Evolutionary conservation across 805 yeast genomes (phyloP).

Genomic region (Debaryomyces maramus): DNA sequence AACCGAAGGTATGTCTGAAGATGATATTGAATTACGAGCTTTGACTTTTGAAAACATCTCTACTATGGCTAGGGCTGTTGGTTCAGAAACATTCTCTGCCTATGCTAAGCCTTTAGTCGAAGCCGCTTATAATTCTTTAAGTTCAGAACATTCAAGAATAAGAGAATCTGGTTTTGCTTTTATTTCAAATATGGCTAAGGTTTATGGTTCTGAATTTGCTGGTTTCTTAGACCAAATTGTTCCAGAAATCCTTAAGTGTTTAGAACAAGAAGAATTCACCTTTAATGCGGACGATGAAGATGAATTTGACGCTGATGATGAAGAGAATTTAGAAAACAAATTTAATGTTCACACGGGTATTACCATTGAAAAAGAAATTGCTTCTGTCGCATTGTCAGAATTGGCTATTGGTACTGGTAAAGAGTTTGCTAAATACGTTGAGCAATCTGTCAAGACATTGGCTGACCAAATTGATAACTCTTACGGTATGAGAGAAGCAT

Average conservation of each 20-base stretch:
- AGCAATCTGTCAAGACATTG: slow-evolving; percentile 61
- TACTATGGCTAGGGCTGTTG: slow-evolving; percentile 95
- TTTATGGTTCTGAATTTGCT: slow-evolving; percentile 86
- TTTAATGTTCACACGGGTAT: slow-evolving; percentile 91
- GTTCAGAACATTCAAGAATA: slow-evolving; percentile 76
- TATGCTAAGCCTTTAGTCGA: slow-evolving; percentile 86
- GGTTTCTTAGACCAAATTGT: slow-evolving; percentile 80
- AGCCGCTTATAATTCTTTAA: slow-evolving; percentile 79
- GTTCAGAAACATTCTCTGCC: slow-evolving; percentile 81
- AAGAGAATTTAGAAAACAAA: slow-evolving; percentile 66
- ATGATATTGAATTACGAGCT: slow-evolving; percentile 88
- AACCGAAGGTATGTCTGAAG: slow-evolving; percentile 79
- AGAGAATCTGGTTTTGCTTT: slow-evolving; percentile 95
- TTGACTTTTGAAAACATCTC: slow-evolving; percentile 90
- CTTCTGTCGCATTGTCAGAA: slow-evolving; percentile 87
- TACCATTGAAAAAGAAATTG: slow-evolving; percentile 93
- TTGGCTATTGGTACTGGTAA: slow-evolving; percentile 85
- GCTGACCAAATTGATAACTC: slow-evolving; percentile 78
- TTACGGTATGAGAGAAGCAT: slow-evolving; percentile 88
- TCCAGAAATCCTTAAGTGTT: slow-evolving; percentile 80
- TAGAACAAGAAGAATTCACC: slow-evolving; percentile 84
- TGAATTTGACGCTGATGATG: slow-evolving; percentile 54
- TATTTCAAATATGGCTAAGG: slow-evolving; percentile 90
- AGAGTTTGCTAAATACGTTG: slow-evolving; percentile 75
- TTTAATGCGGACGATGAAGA: slow-evolving; percentile 52